Conservation (phyloP, 768 basidiomycete genomes). For the Termitomyces sp. region DNA sequence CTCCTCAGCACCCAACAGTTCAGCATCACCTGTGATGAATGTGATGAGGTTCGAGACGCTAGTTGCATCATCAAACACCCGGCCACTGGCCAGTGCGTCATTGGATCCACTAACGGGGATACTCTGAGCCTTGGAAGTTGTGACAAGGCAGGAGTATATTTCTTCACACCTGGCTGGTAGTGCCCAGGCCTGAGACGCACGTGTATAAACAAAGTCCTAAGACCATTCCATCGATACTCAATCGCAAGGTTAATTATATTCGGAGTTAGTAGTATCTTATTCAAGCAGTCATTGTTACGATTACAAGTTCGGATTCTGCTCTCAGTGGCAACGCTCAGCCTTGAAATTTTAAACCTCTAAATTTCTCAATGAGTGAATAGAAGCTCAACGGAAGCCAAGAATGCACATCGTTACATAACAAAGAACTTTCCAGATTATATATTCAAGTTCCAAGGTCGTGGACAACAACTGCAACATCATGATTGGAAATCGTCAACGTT, state of each 20-base stretch:
- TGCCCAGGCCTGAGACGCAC: neutral
- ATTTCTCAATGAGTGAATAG: no score
- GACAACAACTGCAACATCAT: no score
- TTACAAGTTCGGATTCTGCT: no score
- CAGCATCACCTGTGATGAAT: slow-evolving; percentile 9
- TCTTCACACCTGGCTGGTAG: neutral
- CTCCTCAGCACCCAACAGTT: slow-evolving; percentile 13
- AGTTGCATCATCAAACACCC: slow-evolving; percentile 12
- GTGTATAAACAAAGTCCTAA: neutral
- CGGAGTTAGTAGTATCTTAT: neutral
- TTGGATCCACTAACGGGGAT: slow-evolving; percentile 4
- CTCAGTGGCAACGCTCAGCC: no score
- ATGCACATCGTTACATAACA: no score
- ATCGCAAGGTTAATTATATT: neutral
- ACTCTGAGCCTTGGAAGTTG: slow-evolving; percentile 10
- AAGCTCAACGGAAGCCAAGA: no score
- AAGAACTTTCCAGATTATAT: no score
- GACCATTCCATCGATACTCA: no score
- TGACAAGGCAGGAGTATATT: slow-evolving; percentile 7
- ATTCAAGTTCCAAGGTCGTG: no score
- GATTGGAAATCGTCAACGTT: no score
- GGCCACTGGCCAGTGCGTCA: slow-evolving; percentile 8
- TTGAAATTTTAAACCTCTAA: no score
- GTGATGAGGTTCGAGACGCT: neutral
- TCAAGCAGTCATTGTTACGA: no score